Percentiles rank a stretch among this genome's conserved stretches.
Conservation (phyloP, 345 rosid genomes). For the Rubroshorea leprosula region DNA sequence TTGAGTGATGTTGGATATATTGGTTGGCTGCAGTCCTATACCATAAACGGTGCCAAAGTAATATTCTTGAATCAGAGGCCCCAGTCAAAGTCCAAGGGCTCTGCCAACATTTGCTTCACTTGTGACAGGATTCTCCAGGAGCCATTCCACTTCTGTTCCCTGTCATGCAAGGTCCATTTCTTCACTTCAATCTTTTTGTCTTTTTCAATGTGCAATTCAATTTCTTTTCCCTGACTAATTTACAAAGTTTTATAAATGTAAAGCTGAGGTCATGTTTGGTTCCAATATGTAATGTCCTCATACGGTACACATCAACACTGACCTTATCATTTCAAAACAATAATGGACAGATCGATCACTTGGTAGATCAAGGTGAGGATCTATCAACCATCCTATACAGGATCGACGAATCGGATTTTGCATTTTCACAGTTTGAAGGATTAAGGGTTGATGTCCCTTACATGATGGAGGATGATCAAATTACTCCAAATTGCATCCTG, state of each 20-base stretch:
- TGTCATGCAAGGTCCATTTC: slow-evolving; percentile 79
- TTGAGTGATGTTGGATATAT: too few species aligned
- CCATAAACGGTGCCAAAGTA: slow-evolving; percentile 90
- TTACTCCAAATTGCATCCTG: slow-evolving; percentile 32
- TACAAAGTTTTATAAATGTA: background rate
- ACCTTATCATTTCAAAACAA: too few species aligned
- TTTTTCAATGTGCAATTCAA: too few species aligned
- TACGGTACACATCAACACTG: too few species aligned
- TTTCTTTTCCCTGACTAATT: background rate
- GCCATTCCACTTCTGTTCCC: slow-evolving; percentile 85
- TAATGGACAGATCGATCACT: slow-evolving; percentile 75
- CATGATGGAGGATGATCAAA: slow-evolving; percentile 35
- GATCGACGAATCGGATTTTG: slow-evolving; percentile 56
- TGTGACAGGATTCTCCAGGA: slow-evolving; percentile 95
- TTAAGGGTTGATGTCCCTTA: slow-evolving; percentile 56
- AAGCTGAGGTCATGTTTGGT: background rate
- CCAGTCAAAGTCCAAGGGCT: slow-evolving; percentile 77
- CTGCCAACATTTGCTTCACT: slow-evolving; percentile 75
- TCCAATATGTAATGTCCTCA: too few species aligned
- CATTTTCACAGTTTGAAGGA: slow-evolving; percentile 59
- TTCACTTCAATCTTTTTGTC: background rate
- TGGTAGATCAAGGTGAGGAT: slow-evolving; percentile 64
- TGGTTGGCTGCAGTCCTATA: slow-evolving; percentile 57
- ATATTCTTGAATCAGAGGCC: slow-evolving; percentile 88
- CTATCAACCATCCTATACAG: slow-evolving; percentile 49